Evolutionary conservation across 345 rosid species (phyloP).

Genomic region (Lumnitzera littorea): DNA sequence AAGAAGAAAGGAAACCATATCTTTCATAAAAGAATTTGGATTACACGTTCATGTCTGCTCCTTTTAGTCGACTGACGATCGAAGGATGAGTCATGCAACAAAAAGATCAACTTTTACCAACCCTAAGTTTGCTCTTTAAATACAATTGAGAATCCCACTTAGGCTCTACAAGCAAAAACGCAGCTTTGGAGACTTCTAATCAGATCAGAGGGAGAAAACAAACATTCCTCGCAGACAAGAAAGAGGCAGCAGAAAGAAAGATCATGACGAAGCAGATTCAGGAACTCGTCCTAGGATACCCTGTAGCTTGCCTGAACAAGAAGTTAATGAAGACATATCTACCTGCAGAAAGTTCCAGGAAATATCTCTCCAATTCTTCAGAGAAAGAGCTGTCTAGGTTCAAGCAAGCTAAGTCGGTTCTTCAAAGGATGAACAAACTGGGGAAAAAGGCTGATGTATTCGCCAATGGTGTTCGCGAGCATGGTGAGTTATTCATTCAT

Average conservation of each 20-base stretch:
- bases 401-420: constrained; percentile 15
- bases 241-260: background rate
- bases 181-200: background rate
- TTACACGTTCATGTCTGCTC: background rate
- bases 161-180: background rate
- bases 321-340: background rate
- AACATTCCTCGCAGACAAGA: constrained; percentile 4
- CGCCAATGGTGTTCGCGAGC: constrained; percentile 14
- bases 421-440: constrained; percentile 14
- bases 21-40: too few relatives aligned
- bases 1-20: too few relatives aligned
- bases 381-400: constrained; percentile 4
- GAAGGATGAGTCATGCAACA: constrained; percentile 8
- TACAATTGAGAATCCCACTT: background rate
- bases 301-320: background rate
- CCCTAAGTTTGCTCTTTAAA: background rate
- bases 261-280: constrained; percentile 4
- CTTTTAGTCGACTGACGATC: constrained; percentile 8
- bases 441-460: constrained; percentile 21
- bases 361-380: background rate
- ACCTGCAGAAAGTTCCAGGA: background rate
- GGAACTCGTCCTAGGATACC: background rate
- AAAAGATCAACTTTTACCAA: background rate
- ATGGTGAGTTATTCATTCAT: constrained; percentile 4
- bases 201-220: too few relatives aligned